Percentiles rank a stretch among this genome's conserved stretches.
Conservation (phyloP, 2,329 filamentous ascomycete species). For the Purpureocillium takamizusanense region DNA sequence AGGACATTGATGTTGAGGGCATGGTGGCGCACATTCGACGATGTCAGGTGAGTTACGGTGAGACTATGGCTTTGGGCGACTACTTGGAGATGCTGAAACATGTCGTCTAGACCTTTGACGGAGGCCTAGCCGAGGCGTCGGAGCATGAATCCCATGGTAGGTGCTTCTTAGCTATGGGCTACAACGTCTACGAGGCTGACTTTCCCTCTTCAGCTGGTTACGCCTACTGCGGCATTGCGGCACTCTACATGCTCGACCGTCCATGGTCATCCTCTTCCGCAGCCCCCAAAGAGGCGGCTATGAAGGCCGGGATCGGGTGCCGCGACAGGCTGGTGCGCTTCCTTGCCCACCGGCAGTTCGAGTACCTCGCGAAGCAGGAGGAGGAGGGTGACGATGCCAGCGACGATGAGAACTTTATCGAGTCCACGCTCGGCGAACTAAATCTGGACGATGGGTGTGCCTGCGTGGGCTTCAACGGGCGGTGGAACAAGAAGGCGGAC, state of each 20-base stretch:
- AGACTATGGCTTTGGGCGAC: too few species aligned
- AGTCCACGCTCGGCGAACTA: conserved; percentile 24
- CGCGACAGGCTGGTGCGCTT: conserved; percentile 35
- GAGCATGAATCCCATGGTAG: conserved; percentile 76
- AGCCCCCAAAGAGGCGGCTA: conserved; percentile 13
- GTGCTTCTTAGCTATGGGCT: conserved; percentile 10
- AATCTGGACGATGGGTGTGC: conserved; percentile 21
- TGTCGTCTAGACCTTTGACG: conserved; percentile 63
- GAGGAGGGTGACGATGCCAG: conserved; percentile 35
- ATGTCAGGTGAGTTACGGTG: conserved; percentile 36
- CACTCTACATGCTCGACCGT: conserved; percentile 65
- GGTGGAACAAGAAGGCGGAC: conserved; percentile 84
- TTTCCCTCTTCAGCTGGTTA: conserved; percentile 58
- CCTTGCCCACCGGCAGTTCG: conserved; percentile 56
- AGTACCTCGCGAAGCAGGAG: conserved; percentile 41
- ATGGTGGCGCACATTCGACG: conserved; percentile 62
- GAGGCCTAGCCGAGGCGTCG: conserved; percentile 70
- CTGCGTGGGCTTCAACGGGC: conserved; percentile 76
- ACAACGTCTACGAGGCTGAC: background rate
- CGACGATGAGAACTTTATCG: conserved; percentile 28
- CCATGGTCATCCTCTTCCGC: conserved; percentile 18
- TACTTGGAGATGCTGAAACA: too few species aligned
- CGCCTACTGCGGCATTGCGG: conserved; percentile 78
- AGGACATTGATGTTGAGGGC: conserved; percentile 66
- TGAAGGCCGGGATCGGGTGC: conserved; percentile 25